Base-by-base conservation (phyloP, 2,329 filamentous ascomycete genomes). In the Sporothrix brasiliensis region DNA sequence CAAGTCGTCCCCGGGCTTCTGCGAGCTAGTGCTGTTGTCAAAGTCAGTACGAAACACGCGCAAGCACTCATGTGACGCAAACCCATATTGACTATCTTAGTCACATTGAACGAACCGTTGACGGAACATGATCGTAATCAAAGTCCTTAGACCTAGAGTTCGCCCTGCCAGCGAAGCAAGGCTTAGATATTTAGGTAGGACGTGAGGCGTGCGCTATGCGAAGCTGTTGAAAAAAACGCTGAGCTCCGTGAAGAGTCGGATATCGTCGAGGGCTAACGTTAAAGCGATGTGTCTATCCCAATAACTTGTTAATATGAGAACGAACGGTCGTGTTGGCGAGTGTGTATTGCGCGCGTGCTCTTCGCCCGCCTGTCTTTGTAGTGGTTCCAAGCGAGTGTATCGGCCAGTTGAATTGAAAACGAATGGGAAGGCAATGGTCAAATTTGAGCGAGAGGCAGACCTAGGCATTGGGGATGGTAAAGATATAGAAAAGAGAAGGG, bases 1-100 rank as follows among this genome's bases (percentile, higher is more conserved):
- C 77, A 97, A 86, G 76, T 94, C 92, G 78, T 94, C 91, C 79
- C 88, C 89, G 70, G 93, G 93, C 83, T 97, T 97, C 80, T 93
- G 92, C 70, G 91, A 89, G 79, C 88, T 93, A 77, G 87, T 92
- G 81, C 90, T 92, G 58, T 19, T 14, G 11, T 44, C 3, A 11
- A 19, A 72, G 56, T 61, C 19, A 71, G 70, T 41, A 66, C 16
- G 53, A 27, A 21, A 24, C 21, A 63, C 39, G 30, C 34, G 19
- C 19, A 58, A 11, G 34, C 34, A 39, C 16, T 16, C 41, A 19
- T 10, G 21, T 49, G 41, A 24, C 16, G 30, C 19, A 39, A 14
- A 13, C 21, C 27, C 19, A 10, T 7, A 10, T 34, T 21, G 44
- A 21, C 19, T 41, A 7, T 30, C 50, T 19, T 11, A 19, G 14